These are phyloP conservation scores for Teratosphaeria gauchensis DNA, from an alignment of 2,329 filamentous ascomycete genomes.

Conservation along the genomic window DNA sequence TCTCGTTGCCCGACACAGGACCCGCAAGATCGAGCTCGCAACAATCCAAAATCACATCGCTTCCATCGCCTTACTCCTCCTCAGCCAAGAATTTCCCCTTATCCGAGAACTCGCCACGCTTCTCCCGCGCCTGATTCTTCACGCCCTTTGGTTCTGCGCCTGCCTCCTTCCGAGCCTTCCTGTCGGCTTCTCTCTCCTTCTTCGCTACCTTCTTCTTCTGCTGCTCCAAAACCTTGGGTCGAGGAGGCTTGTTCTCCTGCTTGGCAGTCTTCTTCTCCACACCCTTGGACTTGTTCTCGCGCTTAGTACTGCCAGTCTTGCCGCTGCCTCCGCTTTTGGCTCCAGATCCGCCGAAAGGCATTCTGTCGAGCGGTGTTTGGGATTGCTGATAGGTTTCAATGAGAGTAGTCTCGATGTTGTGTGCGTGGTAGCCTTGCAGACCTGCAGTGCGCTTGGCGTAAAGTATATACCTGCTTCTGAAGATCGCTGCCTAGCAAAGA, in stretches of 20 bases:
- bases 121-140: neutral
- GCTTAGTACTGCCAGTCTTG: neutral
- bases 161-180: neutral
- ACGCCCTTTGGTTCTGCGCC: neutral
- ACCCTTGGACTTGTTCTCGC: conserved; percentile 1
- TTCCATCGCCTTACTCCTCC: neutral
- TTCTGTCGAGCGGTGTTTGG: neutral
- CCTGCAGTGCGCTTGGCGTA: neutral
- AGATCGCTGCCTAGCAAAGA: neutral
- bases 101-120: neutral
- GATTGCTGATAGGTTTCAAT: neutral
- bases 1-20: too few relatives aligned
- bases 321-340: neutral
- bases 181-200: neutral
- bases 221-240: neutral
- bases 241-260: neutral
- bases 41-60: neutral
- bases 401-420: neutral
- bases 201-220: neutral
- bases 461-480: neutral
- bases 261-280: conserved; percentile 1
- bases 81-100: neutral
- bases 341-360: neutral
- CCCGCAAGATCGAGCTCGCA: neutral
- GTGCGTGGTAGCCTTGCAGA: neutral